phyloP scores from a whole-genome alignment of 768 basidiomycete genomes.

The Porphyrellus cyaneotinctus region DNA sequence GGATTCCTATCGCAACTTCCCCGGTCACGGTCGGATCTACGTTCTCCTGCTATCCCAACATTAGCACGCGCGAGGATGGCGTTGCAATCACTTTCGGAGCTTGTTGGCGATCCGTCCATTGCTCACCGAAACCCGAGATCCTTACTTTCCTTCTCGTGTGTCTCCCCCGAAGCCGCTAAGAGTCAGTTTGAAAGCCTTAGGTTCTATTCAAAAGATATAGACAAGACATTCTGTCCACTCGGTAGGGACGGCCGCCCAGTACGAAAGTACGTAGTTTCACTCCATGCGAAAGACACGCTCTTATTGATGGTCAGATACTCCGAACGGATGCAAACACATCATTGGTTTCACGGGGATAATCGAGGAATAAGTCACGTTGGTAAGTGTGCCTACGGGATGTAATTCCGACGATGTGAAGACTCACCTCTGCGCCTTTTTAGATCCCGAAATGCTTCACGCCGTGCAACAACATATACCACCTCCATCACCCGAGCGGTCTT shows the following conservation, averaged over 20 bases:
- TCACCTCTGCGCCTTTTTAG: constrained; percentile 11
- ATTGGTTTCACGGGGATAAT: constrained; percentile 60
- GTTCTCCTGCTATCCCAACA: constrained; percentile 32
- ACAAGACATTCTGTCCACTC: constrained; percentile 52
- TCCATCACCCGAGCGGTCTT: constrained; percentile 24
- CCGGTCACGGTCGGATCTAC: constrained; percentile 45
- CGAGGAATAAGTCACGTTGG: constrained; percentile 56
- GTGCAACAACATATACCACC: constrained; percentile 15
- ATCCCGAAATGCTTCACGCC: constrained; percentile 22
- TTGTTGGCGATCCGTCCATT: constrained; percentile 45
- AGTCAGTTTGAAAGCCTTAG: constrained; percentile 48
- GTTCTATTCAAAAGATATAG: constrained; percentile 43
- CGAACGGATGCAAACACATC: constrained; percentile 45
- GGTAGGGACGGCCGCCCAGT: constrained; percentile 55
- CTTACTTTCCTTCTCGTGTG: constrained; percentile 64
- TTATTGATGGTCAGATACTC: constrained; percentile 44
- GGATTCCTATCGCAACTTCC: constrained; percentile 61
- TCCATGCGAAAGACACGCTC: not conserved
- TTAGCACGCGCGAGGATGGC: constrained; percentile 54
- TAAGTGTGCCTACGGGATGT: constrained; percentile 24
- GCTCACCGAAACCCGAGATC: constrained; percentile 52
- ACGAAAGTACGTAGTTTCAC: constrained; percentile 46
- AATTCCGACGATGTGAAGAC: constrained; percentile 1
- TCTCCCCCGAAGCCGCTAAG: constrained; percentile 47
- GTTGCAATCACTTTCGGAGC: constrained; percentile 47